These are phyloP conservation scores for Flaveria trinervia DNA, from an alignment of 129 eudicot species.

Conservation along the genomic window DNA sequence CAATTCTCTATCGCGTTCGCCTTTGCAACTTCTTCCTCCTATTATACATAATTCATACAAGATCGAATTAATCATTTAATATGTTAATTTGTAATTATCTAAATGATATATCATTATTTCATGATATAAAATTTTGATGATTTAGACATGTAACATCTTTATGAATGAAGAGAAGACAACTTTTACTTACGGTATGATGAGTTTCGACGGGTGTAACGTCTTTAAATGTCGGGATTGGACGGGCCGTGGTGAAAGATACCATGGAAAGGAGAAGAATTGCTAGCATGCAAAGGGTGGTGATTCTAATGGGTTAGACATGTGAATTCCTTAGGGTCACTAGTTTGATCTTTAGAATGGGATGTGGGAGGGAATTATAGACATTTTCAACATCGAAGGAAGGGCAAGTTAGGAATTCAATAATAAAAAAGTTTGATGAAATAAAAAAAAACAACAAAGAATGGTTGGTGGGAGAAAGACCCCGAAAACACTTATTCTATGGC, in stretches of 20 bases:
- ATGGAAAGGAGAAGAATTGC: conserved; percentile 46
- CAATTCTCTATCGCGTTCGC: conserved; percentile 43
- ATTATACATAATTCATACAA: conserved; percentile 7
- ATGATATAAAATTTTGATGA: background rate
- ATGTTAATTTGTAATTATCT: too few relatives aligned
- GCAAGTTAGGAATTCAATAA: conserved; percentile 27
- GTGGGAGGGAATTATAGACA: conserved; percentile 41
- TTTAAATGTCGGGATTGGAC: conserved; percentile 45
- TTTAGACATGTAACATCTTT: background rate
- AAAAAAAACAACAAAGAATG: conserved; percentile 25
- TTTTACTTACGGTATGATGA: conserved; percentile 34
- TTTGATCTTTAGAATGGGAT: conserved; percentile 22
- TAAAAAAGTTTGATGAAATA: conserved; percentile 5
- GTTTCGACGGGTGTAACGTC: conserved; percentile 57
- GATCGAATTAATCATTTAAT: background rate
- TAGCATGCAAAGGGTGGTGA: conserved; percentile 56
- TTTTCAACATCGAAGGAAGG: conserved; percentile 28
- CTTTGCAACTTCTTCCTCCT: conserved; percentile 42
- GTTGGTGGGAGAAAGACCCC: conserved; percentile 33
- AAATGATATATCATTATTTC: background rate
- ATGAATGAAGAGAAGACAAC: background rate
- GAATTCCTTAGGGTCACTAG: background rate
- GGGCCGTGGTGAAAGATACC: conserved; percentile 41
- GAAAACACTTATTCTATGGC: conserved; percentile 16
- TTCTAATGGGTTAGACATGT: conserved; percentile 52